Conservation (phyloP, 345 rosid genomes). For the Isatis tinctoria region DNA sequence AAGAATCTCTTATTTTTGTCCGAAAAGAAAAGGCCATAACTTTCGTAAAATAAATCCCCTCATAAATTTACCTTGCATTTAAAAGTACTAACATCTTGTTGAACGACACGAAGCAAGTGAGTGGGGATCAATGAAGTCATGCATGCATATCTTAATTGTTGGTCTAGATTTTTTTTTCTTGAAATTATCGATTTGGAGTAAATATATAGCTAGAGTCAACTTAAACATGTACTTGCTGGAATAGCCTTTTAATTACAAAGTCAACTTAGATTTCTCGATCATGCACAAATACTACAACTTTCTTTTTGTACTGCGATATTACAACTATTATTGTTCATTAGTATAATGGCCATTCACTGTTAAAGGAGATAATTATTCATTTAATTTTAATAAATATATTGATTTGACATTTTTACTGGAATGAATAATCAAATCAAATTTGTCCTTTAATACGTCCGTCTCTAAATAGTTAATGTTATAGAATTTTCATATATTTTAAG, state of each 20-base stretch:
- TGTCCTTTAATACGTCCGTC: too few species aligned
- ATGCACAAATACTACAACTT: constrained; percentile 6
- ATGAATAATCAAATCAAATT: too few species aligned
- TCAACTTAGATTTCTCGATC: constrained; percentile 37
- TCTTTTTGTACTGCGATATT: background rate
- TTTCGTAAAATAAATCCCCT: background rate
- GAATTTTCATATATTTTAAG: too few species aligned
- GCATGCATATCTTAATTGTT: constrained; percentile 28
- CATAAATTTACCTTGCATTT: background rate
- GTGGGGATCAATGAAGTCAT: constrained; percentile 32
- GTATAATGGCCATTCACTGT: constrained; percentile 12
- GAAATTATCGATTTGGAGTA: constrained; percentile 14
- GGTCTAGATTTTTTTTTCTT: background rate
- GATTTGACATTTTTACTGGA: too few species aligned
- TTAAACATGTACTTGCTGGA: constrained; percentile 25
- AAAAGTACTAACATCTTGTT: background rate
- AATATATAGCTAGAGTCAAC: constrained; percentile 16
- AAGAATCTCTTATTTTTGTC: background rate
- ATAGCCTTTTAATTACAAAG: constrained; percentile 19
- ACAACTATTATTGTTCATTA: constrained; percentile 7
- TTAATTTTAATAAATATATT: background rate
- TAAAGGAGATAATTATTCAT: background rate
- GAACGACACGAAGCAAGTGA: constrained; percentile 22
- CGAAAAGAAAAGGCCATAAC: background rate
- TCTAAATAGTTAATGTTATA: too few species aligned